phyloP scores from a whole-genome alignment of 2,329 filamentous ascomycete species.

The Aspergillus aculeatinus region DNA sequence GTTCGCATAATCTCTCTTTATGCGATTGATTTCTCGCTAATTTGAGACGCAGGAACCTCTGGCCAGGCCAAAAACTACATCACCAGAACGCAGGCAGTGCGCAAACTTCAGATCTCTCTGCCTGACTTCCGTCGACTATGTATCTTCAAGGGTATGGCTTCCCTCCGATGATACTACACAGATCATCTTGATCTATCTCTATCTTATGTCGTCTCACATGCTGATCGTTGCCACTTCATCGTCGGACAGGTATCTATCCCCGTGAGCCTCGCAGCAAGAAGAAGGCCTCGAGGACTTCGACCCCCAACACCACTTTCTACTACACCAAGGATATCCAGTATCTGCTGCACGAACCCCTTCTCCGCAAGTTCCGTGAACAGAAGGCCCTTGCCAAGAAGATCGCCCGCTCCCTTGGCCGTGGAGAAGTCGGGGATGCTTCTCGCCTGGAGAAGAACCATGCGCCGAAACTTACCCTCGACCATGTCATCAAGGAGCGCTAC shows the following conservation, averaged over 20 bases:
- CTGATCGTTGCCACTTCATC: conserved; percentile 18
- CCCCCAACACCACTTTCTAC: conserved; percentile 87
- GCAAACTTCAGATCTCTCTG: conserved; percentile 95
- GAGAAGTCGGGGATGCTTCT: conserved; percentile 84
- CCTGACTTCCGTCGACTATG: conserved; percentile 97
- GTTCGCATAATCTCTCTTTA: conserved; percentile 38
- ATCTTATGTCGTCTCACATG: not conserved
- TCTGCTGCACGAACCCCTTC: conserved; percentile 89
- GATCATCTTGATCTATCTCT: not conserved
- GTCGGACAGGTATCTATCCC: conserved; percentile 74
- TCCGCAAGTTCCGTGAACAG: conserved; percentile 94
- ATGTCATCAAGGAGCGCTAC: conserved; percentile 97
- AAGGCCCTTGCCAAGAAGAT: conserved; percentile 98
- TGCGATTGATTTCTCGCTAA: conserved; percentile 1
- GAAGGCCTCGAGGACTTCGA: conserved; percentile 90
- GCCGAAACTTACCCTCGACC: conserved; percentile 86
- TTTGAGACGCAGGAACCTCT: conserved; percentile 60
- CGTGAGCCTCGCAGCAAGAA: conserved; percentile 95
- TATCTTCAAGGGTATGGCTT: conserved; percentile 80
- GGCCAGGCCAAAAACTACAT: conserved; percentile 98
- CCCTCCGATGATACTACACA: not conserved
- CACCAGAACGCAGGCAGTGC: conserved; percentile 92
- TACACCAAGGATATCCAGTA: conserved; percentile 97
- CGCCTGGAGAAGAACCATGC: conserved; percentile 88
- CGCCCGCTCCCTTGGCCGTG: conserved; percentile 82